Conservation (phyloP, 2,329 filamentous ascomycete genomes). For the Phaeosphaeria sp. region DNA sequence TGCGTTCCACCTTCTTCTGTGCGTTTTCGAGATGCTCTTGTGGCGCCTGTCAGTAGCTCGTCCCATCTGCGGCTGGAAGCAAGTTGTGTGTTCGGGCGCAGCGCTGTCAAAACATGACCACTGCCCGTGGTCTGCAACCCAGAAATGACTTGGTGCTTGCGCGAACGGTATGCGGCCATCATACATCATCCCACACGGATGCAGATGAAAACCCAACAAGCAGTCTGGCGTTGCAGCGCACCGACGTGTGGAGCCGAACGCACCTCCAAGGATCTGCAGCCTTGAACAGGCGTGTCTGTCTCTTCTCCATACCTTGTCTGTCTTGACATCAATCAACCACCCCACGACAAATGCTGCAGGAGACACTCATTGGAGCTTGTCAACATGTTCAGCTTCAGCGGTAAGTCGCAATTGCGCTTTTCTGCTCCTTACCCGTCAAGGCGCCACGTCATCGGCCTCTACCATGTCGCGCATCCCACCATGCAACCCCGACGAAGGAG, state of each 20-base stretch:
- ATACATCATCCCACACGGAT: not conserved
- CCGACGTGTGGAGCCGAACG: slow-evolving; percentile 9
- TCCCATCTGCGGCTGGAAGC: no score
- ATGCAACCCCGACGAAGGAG: not conserved
- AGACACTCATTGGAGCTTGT: slow-evolving; percentile 5
- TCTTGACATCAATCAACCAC: slow-evolving; percentile 8
- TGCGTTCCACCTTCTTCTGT: not conserved
- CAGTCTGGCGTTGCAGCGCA: slow-evolving; percentile 10
- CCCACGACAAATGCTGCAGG: slow-evolving; percentile 3
- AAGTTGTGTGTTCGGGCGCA: not conserved
- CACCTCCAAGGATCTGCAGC: slow-evolving; percentile 15
- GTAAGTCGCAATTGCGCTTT: slow-evolving; percentile 30
- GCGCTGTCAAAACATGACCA: not conserved
- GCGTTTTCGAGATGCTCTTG: not conserved
- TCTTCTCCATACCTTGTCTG: slow-evolving; percentile 5
- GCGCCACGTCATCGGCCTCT: slow-evolving; percentile 4
- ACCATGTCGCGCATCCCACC: not conserved
- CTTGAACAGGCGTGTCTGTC: slow-evolving; percentile 1
- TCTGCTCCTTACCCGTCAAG: slow-evolving; percentile 4
- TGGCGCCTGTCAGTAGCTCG: not conserved
- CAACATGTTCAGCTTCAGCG: slow-evolving; percentile 47
- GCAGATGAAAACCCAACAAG: not conserved
- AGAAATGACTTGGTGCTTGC: not conserved
- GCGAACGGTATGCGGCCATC: not conserved
- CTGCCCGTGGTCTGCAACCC: not conserved